Evolutionary conservation across 1,284 basidiomycete genomes (phyloP).

Genomic region (Lignosus rhinocerotis): DNA sequence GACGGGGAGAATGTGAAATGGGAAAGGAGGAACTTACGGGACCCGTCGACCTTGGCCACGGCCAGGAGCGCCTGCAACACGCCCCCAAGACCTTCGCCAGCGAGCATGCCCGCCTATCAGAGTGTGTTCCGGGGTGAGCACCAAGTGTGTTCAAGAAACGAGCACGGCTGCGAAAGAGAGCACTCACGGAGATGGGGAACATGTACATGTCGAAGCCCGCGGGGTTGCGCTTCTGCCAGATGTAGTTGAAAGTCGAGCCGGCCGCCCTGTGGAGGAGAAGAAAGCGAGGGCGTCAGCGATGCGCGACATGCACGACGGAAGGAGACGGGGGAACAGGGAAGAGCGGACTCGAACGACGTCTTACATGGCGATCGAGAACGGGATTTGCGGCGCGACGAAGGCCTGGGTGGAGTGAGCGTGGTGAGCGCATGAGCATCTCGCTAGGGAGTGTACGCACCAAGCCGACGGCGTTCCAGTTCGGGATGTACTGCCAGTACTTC

Average conservation of each 20-base stretch:
- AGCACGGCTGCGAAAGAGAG: too few species aligned
- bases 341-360: neutral
- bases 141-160: neutral
- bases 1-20: neutral
- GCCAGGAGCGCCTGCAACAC: constrained; percentile 63
- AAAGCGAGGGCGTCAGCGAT: neutral
- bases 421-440: neutral
- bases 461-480: constrained; percentile 69
- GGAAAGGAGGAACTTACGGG: constrained; percentile 34
- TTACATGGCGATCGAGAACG: constrained; percentile 48
- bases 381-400: constrained; percentile 26
- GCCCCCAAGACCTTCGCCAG: constrained; percentile 70
- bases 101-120: constrained; percentile 51
- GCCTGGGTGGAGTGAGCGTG: neutral
- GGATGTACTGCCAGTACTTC: constrained; percentile 56
- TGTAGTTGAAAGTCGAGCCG: constrained; percentile 44
- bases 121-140: too few species aligned
- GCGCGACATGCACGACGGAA: too few species aligned
- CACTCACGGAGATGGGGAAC: constrained; percentile 48
- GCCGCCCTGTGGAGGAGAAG: constrained; percentile 24
- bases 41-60: constrained; percentile 49
- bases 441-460: constrained; percentile 30
- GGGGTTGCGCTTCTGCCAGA: constrained; percentile 53
- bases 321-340: too few species aligned
- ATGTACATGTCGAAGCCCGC: constrained; percentile 56